Base-by-base conservation (phyloP, 129 eudicot species). In the Tagetes erecta region DNA sequence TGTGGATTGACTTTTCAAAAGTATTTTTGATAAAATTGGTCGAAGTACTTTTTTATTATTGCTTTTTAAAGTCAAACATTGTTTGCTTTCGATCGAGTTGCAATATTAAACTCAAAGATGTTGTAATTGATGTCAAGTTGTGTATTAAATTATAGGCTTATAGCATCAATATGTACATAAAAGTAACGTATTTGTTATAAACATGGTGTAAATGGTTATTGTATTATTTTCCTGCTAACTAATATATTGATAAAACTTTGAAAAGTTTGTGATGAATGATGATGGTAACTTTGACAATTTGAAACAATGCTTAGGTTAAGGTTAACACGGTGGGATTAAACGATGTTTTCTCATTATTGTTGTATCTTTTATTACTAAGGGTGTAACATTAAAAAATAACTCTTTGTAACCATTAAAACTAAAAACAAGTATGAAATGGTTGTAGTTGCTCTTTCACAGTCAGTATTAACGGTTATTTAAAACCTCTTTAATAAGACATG, bases 51-150 rank as follows among this genome's bases (percentile, higher is more conserved):
- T 35, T 49, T 6, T n/a, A 5, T 47, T 58, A 31, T 59, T 11
- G 14, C 33, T n/a, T 20, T 52, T 58, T 59, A 20, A 42, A 73
- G 76, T 72, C 65, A 59, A 59, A 59, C 44, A 41, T 40, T 12
- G 11, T 1, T 59, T 60, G 6, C 11, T 14, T 42, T 45, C 67
- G 13, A 59, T 45, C 67, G 13, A 59, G 46, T 62, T 59, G 69
- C 67, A 59, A 13, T 42, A 58, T 33, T 8, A 45, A 42, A 73
- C 35, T 62, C 36, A 44, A 59, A 58, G 44, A 59, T 44, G 44
- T 55, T 37, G 50, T 57, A 72, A 72, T 9, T 34, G 46, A 34
- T 50, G 57, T 0, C 8, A 41, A 72, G 57, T 72, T 40, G 76
- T 57, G 14, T 72, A 33, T 42, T 58, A 41, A 57, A 31, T 6